Evolutionary conservation across 2,329 filamentous ascomycete species (phyloP), one percentile per base, ranked within the genome.

Genomic region (Penicillium brasilianum): DNA sequence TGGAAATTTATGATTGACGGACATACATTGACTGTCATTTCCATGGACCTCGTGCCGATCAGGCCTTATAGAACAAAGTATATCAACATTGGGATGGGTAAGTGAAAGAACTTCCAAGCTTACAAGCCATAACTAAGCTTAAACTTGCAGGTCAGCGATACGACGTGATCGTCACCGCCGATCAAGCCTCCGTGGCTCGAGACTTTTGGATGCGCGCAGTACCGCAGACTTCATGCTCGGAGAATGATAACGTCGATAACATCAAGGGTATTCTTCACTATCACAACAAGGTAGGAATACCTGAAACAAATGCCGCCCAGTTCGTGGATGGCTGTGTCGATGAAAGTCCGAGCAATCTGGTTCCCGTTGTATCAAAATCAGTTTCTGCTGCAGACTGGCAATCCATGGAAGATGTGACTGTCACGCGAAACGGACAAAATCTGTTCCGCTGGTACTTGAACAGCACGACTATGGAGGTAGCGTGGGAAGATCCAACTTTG

Each of bases 1-100:
- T 62, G 50, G 50, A 60, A 58, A 18, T 65, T 68, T 25, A 77
- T 72, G 32, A 81, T 88, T 78, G 69, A 89, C 84, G 82, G 81
- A 1, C 88, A 90, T 73, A 84, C 76, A 20, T 78, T 90, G 74
- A 88, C 82, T 0, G 85, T 90, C 58, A 86, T 90, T 56, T 82
- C 87, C 20, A 85, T 85, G 66, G 88, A 90, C 71, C 88, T 88
- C 58, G 85, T 89, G 3, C 79, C 83, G 1, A 77, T 90, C 36
- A 71, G 85, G 64, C 88, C 89, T 0, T 91, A 90, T 71, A 80
- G 84, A 4, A 88, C 87, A 0, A 79, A 84, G 4, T 82, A 87
- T 2, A 78, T 90, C 18, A 87, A 82, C 4, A 78, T 90, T 13
- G 87, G 82, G 36, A 80, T 89, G 48, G 85, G 84, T 44, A 86